These are phyloP conservation scores for Salisapilia sapeloensis DNA, from an alignment of 352 stramenopile species.

Conservation along the genomic window DNA sequence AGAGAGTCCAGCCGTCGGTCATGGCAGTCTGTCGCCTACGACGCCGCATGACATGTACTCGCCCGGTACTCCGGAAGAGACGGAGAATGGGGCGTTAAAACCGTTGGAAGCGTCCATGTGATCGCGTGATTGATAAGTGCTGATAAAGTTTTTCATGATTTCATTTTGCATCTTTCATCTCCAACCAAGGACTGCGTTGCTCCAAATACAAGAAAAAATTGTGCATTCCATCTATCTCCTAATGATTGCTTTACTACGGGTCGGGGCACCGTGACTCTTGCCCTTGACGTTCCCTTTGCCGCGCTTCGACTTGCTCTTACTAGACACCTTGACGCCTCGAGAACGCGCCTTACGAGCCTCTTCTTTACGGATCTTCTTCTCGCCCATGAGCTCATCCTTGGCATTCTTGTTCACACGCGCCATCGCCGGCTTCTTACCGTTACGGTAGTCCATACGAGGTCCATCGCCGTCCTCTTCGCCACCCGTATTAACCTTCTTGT, in stretches of 20 bases:
- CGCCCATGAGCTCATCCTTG: slow-evolving; percentile 61
- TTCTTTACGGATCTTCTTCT: slow-evolving; percentile 73
- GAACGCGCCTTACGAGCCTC: slow-evolving; percentile 72
- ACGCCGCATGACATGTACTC: too few species aligned
- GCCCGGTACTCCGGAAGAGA: too few species aligned
- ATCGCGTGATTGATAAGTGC: too few species aligned
- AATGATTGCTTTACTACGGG: slow-evolving; percentile 72
- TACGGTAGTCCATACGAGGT: slow-evolving; percentile 56
- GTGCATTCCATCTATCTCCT: slow-evolving; percentile 9
- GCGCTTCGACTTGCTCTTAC: slow-evolving; percentile 24
- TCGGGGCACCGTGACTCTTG: slow-evolving; percentile 67
- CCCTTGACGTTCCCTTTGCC: slow-evolving; percentile 57
- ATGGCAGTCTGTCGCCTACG: too few species aligned
- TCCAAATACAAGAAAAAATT: too few species aligned
- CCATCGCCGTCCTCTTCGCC: slow-evolving; percentile 51
- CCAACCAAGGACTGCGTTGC: too few species aligned
- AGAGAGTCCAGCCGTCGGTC: too few species aligned
- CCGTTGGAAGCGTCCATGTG: too few species aligned
- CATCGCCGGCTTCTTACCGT: slow-evolving; percentile 54
- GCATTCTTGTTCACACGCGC: slow-evolving; percentile 53
- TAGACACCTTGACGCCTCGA: slow-evolving; percentile 46
- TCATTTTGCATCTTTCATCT: too few species aligned
- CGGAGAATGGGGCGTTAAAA: too few species aligned
- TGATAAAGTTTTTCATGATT: too few species aligned
- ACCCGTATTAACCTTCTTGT: slow-evolving; percentile 65